These are phyloP conservation scores for Cryptococcus deneoformans DNA, from an alignment of 1,284 basidiomycete species.

Conservation along the genomic window DNA sequence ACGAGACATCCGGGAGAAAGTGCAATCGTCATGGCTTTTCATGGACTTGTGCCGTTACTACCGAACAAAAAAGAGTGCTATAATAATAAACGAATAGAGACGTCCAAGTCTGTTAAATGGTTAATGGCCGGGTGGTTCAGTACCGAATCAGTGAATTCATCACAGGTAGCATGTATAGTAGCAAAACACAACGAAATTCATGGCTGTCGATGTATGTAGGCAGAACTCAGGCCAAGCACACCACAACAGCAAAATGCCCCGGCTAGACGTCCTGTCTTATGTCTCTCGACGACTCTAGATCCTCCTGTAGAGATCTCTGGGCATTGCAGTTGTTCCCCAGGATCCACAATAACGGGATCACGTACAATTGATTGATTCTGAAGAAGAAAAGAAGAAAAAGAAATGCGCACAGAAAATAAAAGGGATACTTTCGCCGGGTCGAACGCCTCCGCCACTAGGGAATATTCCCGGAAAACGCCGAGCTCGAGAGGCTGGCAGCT, in stretches of 20 bases:
- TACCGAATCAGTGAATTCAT: too few species aligned
- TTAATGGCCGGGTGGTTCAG: too few species aligned
- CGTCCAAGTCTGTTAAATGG: too few species aligned
- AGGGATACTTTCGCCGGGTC: neutral
- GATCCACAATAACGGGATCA: slow-evolving; percentile 34
- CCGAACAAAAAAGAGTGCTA: too few species aligned
- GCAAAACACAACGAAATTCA: neutral
- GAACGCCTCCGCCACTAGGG: too few species aligned
- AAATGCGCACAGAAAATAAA: neutral
- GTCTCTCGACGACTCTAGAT: slow-evolving; percentile 23
- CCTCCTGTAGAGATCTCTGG: slow-evolving; percentile 30
- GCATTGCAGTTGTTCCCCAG: slow-evolving; percentile 9
- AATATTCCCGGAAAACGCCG: too few species aligned
- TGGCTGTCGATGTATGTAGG: slow-evolving; percentile 22
- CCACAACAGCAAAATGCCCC: slow-evolving; percentile 16
- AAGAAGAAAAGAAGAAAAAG: slow-evolving; percentile 14
- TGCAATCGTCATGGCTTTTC: too few species aligned
- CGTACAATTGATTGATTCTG: slow-evolving; percentile 30
- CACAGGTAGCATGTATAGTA: slow-evolving; percentile 4
- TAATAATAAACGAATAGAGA: too few species aligned
- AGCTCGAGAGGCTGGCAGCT: too few species aligned
- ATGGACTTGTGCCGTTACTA: too few species aligned
- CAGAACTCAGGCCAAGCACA: slow-evolving; percentile 42
- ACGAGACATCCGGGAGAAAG: too few species aligned
- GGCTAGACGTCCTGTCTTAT: slow-evolving; percentile 28